Percentiles rank a stretch among this genome's conserved stretches.
Conservation (phyloP, 2,329 filamentous ascomycete species). For the Hymenoscyphus repandus region DNA sequence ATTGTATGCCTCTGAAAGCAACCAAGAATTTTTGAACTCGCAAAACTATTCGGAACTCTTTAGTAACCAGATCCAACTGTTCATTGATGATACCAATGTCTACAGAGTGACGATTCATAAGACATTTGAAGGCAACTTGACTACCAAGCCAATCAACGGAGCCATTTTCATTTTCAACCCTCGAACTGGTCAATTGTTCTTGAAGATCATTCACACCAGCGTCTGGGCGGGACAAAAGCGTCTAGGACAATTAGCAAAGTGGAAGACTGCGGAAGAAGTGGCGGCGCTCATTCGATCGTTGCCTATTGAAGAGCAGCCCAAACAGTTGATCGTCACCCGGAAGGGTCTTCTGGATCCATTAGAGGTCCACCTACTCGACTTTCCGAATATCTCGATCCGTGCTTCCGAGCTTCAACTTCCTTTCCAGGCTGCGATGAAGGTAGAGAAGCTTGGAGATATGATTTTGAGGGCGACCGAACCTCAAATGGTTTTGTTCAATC, state of each 20-base stretch:
- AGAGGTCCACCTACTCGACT: constrained; percentile 94
- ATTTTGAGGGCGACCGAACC: constrained; percentile 95
- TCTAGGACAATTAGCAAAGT: constrained; percentile 95
- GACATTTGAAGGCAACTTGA: constrained; percentile 98
- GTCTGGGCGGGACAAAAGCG: constrained; percentile 99
- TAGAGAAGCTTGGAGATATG: constrained; percentile 98
- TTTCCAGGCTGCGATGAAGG: constrained; percentile 99
- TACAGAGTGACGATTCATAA: constrained; percentile 99
- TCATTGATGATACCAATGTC: constrained; percentile 98
- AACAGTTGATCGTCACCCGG: constrained; percentile 95
- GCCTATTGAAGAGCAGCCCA: constrained; percentile 96
- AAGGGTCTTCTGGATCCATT: constrained; percentile 96
- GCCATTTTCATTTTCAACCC: constrained; percentile 99
- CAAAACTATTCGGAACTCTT: constrained; percentile 99
- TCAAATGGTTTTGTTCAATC: constrained; percentile 99
- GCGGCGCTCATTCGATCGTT: constrained; percentile 92
- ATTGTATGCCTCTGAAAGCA: constrained; percentile 95
- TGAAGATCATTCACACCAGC: constrained; percentile 99
- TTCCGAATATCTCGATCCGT: constrained; percentile 97
- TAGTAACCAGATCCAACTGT: constrained; percentile 97
- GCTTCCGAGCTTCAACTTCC: constrained; percentile 94
- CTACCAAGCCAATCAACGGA: constrained; percentile 98
- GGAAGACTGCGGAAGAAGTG: constrained; percentile 99
- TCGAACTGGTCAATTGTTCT: constrained; percentile 92
- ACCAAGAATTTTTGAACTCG: constrained; percentile 98